phyloP scores from a whole-genome alignment of 495 filamentous ascomycete genomes.

The Antarctomyces pellizariae region DNA sequence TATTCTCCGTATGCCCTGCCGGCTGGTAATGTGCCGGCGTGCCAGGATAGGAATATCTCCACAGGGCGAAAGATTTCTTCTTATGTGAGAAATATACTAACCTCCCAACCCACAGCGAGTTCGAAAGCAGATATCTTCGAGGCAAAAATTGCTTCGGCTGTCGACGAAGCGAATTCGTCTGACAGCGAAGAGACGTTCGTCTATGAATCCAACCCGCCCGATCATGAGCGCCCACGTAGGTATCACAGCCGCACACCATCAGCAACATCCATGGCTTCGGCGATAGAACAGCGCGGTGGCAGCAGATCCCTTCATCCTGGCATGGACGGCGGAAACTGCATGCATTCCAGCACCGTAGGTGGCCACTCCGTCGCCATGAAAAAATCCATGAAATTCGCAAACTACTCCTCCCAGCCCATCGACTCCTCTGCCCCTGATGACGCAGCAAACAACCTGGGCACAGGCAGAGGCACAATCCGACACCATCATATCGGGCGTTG shows the following conservation, averaged over 20 bases:
- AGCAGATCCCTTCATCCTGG: conserved; percentile 32
- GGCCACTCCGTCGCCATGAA: conserved; percentile 52
- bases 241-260: conserved; percentile 93
- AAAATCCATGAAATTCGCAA: conserved; percentile 93
- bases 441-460: conserved; percentile 32
- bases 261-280: conserved; percentile 72
- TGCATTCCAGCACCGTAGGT: no score
- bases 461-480: conserved; percentile 36
- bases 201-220: conserved; percentile 94
- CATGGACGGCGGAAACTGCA: no score
- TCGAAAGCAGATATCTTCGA: conserved; percentile 98
- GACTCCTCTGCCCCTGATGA: conserved; percentile 36
- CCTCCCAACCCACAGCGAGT: conserved; percentile 35
- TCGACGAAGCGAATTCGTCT: conserved; percentile 78
- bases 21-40: no score
- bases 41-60: conserved; percentile 12
- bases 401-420: conserved; percentile 33
- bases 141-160: conserved; percentile 81
- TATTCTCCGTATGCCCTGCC: no score
- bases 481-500: conserved; percentile 59
- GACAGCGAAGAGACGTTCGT: conserved; percentile 98
- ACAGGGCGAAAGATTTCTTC: no score
- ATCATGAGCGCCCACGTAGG: conserved; percentile 51
- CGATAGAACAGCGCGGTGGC: conserved; percentile 43
- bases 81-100: conserved; percentile 27